These are phyloP conservation scores for Exophiala lecanii-corni DNA, from an alignment of 2,329 filamentous ascomycete species.

Conservation along the genomic window DNA sequence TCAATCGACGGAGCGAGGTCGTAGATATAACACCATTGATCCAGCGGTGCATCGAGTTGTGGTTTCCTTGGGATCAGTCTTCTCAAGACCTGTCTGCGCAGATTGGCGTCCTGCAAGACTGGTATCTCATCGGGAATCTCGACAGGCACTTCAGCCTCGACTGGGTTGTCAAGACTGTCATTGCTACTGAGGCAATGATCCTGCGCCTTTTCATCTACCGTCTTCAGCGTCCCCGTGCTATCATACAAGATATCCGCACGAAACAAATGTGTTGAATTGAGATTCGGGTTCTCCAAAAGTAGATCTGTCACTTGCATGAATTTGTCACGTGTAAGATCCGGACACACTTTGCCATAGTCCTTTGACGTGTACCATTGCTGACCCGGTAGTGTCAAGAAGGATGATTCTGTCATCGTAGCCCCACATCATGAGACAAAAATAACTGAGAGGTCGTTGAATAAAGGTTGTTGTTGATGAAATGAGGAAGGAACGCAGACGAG, in stretches of 20 bases:
- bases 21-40: conserved; percentile 80
- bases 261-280: conserved; percentile 55
- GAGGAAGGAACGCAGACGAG: not conserved
- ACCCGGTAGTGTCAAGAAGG: not conserved
- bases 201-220: conserved; percentile 32
- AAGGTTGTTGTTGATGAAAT: not conserved
- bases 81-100: conserved; percentile 65
- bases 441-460: not conserved
- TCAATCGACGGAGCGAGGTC: conserved; percentile 9
- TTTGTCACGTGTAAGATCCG: conserved; percentile 26
- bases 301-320: conserved; percentile 49
- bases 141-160: not conserved
- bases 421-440: no score
- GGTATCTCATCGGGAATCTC: conserved; percentile 15
- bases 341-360: conserved; percentile 8
- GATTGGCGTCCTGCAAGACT: conserved; percentile 31
- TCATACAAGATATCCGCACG: conserved; percentile 58
- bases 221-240: conserved; percentile 39
- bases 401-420: not conserved
- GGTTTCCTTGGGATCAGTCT: conserved; percentile 78
- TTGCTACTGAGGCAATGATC: conserved; percentile 9
- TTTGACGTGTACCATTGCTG: conserved; percentile 9
- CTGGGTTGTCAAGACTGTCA: not conserved
- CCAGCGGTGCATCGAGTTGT: conserved; percentile 65
- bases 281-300: conserved; percentile 50